Conservation (phyloP, 2,329 filamentous ascomycete species). For the Apiospora rasikravindrae region DNA sequence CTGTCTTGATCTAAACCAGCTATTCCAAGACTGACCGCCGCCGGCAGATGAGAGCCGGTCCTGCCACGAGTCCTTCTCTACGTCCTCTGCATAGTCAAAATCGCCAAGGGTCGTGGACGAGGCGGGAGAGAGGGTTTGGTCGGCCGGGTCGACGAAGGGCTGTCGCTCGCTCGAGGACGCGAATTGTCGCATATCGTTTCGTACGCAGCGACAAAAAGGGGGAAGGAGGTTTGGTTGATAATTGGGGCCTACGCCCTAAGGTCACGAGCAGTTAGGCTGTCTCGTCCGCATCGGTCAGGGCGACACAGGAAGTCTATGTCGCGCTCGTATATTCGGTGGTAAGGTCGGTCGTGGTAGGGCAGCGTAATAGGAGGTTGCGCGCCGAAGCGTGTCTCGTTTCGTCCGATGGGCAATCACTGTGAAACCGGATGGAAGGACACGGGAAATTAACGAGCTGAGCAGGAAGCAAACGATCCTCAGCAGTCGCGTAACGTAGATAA, state of each 20-base stretch:
- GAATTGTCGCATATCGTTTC: conserved; percentile 16
- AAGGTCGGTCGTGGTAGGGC: neutral
- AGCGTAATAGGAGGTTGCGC: neutral
- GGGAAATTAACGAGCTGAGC: neutral
- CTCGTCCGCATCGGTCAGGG: conserved; percentile 2
- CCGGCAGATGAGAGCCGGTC: neutral
- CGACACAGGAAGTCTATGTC: neutral
- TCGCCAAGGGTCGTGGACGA: conserved; percentile 12
- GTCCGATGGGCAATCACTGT: neutral
- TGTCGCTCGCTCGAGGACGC: conserved; percentile 3
- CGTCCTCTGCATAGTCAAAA: neutral
- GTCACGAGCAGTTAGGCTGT: neutral
- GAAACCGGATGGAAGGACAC: neutral
- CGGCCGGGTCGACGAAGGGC: conserved; percentile 11
- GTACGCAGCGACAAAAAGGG: neutral
- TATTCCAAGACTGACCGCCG: neutral
- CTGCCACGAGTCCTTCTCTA: neutral
- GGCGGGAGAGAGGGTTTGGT: neutral
- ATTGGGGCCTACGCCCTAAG: neutral
- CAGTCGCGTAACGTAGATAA: neutral
- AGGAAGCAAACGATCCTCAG: neutral
- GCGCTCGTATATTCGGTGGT: neutral
- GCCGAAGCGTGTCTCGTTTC: neutral
- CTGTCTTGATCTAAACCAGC: conserved; percentile 27
- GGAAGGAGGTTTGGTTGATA: neutral